Evolutionary conservation across 768 basidiomycete species (phyloP).

Genomic region (Hydnomerulius pinastri): DNA sequence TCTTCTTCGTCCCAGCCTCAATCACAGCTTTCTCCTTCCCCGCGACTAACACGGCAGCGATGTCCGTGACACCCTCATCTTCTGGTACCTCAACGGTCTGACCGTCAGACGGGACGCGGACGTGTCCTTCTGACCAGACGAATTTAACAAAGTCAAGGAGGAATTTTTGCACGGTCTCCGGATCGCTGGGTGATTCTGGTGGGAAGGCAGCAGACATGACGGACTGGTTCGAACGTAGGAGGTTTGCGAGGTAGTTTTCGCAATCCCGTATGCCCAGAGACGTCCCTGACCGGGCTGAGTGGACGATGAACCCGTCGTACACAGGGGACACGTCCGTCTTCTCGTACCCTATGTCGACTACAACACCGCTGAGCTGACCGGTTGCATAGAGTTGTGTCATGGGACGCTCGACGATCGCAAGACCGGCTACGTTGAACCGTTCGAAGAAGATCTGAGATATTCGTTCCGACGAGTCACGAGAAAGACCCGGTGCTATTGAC

Average conservation of each 20-base stretch:
- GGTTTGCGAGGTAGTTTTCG: constrained; percentile 71
- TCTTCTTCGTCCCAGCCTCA: constrained; percentile 81
- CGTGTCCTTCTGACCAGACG: constrained; percentile 62
- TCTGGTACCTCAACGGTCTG: constrained; percentile 63
- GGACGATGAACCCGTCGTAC: constrained; percentile 67
- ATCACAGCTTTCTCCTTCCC: constrained; percentile 92
- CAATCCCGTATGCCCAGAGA: constrained; percentile 71
- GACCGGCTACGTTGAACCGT: constrained; percentile 85
- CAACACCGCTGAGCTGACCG: constrained; percentile 68
- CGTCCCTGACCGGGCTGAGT: constrained; percentile 55
- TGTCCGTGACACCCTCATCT: constrained; percentile 87
- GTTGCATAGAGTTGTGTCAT: constrained; percentile 83
- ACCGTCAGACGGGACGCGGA: constrained; percentile 75
- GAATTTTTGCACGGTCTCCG: constrained; percentile 47
- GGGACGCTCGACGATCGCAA: constrained; percentile 80
- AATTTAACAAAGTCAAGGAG: constrained; percentile 67
- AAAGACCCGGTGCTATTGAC: constrained; percentile 64
- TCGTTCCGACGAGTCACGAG: constrained; percentile 67
- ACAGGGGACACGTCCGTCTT: constrained; percentile 78
- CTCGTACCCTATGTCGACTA: constrained; percentile 80
- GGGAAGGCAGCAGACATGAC: constrained; percentile 62
- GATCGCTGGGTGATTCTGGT: constrained; percentile 46
- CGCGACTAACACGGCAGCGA: constrained; percentile 86
- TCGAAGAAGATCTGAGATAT: constrained; percentile 89
- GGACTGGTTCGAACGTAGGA: constrained; percentile 68